Evolutionary conservation across 306 rosid genomes (phyloP).

Genomic region (Rubus idaeus): DNA sequence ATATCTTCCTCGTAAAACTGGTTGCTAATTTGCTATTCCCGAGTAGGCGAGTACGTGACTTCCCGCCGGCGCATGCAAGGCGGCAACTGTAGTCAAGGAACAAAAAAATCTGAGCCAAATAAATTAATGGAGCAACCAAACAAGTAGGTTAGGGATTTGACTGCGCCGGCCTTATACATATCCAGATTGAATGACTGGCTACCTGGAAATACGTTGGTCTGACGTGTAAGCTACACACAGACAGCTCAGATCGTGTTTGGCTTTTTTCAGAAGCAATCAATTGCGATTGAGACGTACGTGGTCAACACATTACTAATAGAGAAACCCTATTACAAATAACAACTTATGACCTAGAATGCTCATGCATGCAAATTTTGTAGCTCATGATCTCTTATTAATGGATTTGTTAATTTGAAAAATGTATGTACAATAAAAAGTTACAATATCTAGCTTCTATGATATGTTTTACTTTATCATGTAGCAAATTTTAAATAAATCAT

Average conservation of each 20-base stretch:
- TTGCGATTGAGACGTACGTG: slow-evolving; percentile 4
- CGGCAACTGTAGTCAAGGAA: not conserved
- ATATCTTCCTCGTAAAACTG: not conserved
- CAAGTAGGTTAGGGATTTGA: not conserved
- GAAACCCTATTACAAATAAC: not conserved
- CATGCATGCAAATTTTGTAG: not conserved
- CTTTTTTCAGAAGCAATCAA: not conserved
- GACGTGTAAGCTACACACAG: not conserved
- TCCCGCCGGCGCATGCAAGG: slow-evolving; percentile 11
- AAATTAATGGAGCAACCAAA: not conserved
- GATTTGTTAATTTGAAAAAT: too few species aligned
- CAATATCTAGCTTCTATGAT: too few species aligned
- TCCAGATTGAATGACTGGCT: not conserved
- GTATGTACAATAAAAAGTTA: too few species aligned
- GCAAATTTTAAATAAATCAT: too few species aligned
- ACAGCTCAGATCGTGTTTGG: not conserved
- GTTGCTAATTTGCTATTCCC: too few species aligned
- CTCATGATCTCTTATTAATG: not conserved
- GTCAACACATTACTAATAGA: not conserved
- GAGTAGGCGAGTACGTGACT: not conserved
- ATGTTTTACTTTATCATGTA: too few species aligned
- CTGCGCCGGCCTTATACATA: not conserved
- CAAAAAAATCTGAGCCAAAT: not conserved
- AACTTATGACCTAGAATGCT: too few species aligned
- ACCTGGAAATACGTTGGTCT: slow-evolving; percentile 6